phyloP scores from a whole-genome alignment of 2,329 filamentous ascomycete genomes.

The Fusarium brevicatenulatum region DNA sequence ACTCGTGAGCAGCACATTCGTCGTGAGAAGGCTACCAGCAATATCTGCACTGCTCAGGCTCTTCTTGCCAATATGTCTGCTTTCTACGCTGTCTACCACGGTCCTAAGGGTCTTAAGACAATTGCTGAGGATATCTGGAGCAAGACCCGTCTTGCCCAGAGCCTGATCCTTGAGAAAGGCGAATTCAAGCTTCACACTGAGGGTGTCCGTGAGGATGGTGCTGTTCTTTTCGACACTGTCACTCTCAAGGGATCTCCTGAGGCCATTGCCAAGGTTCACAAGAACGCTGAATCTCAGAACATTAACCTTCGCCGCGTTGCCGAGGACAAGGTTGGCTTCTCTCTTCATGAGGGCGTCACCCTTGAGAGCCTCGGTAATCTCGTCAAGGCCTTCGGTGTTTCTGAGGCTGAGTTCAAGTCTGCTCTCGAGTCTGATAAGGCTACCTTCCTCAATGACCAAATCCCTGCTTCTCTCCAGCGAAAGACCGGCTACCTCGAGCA shows the following conservation, averaged over 20 bases:
- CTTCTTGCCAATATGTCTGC: constrained; percentile 95
- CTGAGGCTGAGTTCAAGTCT: constrained; percentile 38
- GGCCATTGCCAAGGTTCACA: constrained; percentile 38
- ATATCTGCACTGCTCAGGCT: constrained; percentile 96
- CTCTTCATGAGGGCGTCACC: constrained; percentile 45
- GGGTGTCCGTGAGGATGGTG: constrained; percentile 65
- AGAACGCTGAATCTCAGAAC: constrained; percentile 29
- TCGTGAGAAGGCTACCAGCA: constrained; percentile 95
- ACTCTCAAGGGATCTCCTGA: constrained; percentile 64
- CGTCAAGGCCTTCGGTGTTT: constrained; percentile 42
- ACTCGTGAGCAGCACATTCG: constrained; percentile 97
- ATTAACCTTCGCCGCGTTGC: constrained; percentile 46
- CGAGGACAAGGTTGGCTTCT: constrained; percentile 48
- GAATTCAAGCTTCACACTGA: constrained; percentile 67
- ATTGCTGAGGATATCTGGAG: constrained; percentile 84
- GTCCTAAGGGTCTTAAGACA: constrained; percentile 81
- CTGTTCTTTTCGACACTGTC: constrained; percentile 82
- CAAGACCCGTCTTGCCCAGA: constrained; percentile 72
- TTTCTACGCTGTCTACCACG: constrained; percentile 94
- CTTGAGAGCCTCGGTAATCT: constrained; percentile 38
- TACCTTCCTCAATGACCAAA: constrained; percentile 46
- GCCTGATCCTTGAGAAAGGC: constrained; percentile 61
- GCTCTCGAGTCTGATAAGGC: constrained; percentile 49
- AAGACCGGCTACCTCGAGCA: constrained; percentile 83
- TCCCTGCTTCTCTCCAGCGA: constrained; percentile 73